Evolutionary conservation across 352 stramenopile species (phyloP).

Genomic region (Albugo candida): DNA sequence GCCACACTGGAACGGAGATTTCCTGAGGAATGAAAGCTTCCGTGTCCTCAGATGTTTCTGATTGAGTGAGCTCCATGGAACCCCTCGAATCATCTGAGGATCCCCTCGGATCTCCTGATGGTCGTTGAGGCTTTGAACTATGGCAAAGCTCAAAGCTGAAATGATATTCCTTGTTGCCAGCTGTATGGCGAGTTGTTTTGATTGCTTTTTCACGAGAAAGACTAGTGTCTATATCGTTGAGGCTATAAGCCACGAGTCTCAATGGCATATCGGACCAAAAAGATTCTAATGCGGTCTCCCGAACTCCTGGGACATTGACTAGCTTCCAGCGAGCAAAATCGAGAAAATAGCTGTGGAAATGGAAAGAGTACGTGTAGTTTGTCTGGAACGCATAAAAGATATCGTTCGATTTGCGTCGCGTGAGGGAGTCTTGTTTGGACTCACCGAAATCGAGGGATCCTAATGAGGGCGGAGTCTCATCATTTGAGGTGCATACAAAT

Average conservation of each 20-base stretch:
- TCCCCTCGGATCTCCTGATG: not conserved
- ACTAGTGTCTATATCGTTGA: slow-evolving; percentile 6
- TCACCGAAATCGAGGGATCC: slow-evolving; percentile 36
- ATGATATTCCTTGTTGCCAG: slow-evolving; percentile 25
- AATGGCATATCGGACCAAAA: slow-evolving; percentile 50
- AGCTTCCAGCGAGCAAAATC: slow-evolving; percentile 36
- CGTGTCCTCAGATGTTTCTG: too few species aligned
- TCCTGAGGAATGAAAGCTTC: slow-evolving; percentile 6
- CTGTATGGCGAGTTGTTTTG: slow-evolving; percentile 15
- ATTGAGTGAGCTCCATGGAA: too few species aligned
- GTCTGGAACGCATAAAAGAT: slow-evolving; percentile 34
- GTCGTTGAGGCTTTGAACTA: slow-evolving; percentile 5
- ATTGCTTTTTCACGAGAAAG: slow-evolving; percentile 3
- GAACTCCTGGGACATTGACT: slow-evolving; percentile 27
- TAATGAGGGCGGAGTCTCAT: slow-evolving; percentile 14
- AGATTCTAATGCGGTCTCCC: slow-evolving; percentile 17
- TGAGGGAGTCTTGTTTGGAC: slow-evolving; percentile 13
- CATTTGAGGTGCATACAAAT: slow-evolving; percentile 27
- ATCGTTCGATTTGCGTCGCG: slow-evolving; percentile 15
- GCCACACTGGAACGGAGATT: slow-evolving; percentile 22
- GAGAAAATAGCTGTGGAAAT: slow-evolving; percentile 55
- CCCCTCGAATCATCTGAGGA: too few species aligned
- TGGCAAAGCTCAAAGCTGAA: slow-evolving; percentile 32
- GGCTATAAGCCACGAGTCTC: slow-evolving; percentile 29
- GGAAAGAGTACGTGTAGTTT: slow-evolving; percentile 42